Conservation (phyloP, 371 early-diverging fungal genomes). For the Rhizopus sp. region DNA sequence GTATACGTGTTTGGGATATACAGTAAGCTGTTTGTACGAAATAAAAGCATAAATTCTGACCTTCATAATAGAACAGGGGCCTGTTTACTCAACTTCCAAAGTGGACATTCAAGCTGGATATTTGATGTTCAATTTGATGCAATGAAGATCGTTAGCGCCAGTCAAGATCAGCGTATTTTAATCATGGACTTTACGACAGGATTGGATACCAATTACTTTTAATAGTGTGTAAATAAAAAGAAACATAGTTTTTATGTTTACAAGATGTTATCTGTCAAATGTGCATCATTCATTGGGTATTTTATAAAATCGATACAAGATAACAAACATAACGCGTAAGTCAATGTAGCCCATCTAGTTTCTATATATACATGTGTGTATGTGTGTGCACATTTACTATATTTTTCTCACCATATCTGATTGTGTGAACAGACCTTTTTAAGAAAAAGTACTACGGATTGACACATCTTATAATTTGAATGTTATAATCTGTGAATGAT, state of each 20-base stretch:
- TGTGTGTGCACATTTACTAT: too few species aligned
- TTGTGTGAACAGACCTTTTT: too few species aligned
- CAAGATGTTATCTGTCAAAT: neutral
- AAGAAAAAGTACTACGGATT: too few species aligned
- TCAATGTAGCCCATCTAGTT: too few species aligned
- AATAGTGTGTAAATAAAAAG: neutral
- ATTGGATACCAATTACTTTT: slow-evolving; percentile 46
- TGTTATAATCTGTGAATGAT: too few species aligned
- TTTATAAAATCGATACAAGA: too few species aligned
- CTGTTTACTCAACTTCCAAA: slow-evolving; percentile 62
- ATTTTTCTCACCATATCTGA: too few species aligned
- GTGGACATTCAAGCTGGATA: slow-evolving; percentile 90
- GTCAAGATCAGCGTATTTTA: slow-evolving; percentile 78
- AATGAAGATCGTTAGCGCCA: slow-evolving; percentile 78
- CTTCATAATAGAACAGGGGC: slow-evolving; percentile 29
- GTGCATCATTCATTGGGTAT: neutral
- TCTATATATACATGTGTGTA: too few species aligned
- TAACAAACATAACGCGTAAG: too few species aligned
- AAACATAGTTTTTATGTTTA: neutral
- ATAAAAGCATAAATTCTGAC: neutral
- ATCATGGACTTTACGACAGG: slow-evolving; percentile 81
- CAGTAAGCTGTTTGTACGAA: slow-evolving; percentile 17
- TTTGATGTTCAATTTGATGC: slow-evolving; percentile 91
- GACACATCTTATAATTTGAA: too few species aligned
- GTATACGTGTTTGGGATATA: slow-evolving; percentile 94